A percentile compares a stretch with the other conserved stretches of the same genome.
Evolutionary conservation across 345 rosid genomes (phyloP).

Genomic region (Bretschneidera sinensis): DNA sequence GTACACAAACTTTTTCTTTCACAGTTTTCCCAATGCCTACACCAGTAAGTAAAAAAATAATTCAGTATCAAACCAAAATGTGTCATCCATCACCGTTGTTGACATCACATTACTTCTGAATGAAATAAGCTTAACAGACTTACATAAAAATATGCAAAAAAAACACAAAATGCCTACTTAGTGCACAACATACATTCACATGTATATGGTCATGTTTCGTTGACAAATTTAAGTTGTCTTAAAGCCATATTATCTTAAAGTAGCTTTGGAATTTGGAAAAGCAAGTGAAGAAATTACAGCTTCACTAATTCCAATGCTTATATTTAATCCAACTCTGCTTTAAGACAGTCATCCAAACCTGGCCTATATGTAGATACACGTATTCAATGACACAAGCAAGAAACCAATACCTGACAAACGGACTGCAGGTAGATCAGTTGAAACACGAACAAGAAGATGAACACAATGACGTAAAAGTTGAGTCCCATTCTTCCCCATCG

Average conservation of each 20-base stretch:
- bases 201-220: no score
- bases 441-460: conserved; percentile 95
- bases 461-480: conserved; percentile 98
- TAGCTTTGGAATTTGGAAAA: no score
- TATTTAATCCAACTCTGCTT: no score
- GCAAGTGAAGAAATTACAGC: no score
- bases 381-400: conserved; percentile 5
- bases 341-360: no score
- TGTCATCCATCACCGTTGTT: no score
- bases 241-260: no score
- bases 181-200: neutral
- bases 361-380: neutral
- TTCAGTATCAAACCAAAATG: no score
- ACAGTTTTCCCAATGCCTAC: conserved; percentile 98
- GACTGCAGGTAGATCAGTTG: conserved; percentile 89
- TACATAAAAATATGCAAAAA: neutral
- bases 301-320: no score
- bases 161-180: neutral
- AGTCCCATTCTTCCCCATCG: conserved; percentile 99
- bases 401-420: conserved; percentile 81
- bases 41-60: conserved; percentile 9
- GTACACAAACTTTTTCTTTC: conserved; percentile 95
- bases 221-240: no score
- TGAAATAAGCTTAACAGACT: no score
- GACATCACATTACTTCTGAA: neutral